Base-by-base conservation (phyloP, 2,329 filamentous ascomycete genomes). In the Pseudocercospora pini-densiflorae region DNA sequence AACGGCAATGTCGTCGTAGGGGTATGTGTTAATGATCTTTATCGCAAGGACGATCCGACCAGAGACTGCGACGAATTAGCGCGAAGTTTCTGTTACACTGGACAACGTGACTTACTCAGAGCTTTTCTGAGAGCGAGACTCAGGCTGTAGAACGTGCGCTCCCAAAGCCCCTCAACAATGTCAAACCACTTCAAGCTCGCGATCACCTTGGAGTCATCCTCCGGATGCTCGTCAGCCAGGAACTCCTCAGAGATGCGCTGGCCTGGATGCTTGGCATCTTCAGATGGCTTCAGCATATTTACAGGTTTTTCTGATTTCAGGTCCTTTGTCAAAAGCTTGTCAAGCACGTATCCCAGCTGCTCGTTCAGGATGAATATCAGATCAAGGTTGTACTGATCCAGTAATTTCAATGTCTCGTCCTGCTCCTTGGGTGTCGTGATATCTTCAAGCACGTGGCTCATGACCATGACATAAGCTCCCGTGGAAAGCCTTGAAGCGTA, bases 181-280 rank as follows among this genome's bases (percentile, higher is more conserved):
- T 92, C 81, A 77, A 94, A 89, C 94, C 94, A 98, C 75, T 96
- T 92, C 66, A 97, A 81, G 43, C 91, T 89, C 64, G 90, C 87
- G 54, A 97, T 92, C 60, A 97, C 84, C 36, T 90, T 87, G 68
- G 94, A 90, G 66, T 90, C 87, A 51, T 84, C 79, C 7, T 88
- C 84, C 9, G 89, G 81, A 9, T 79, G 66, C 14, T 88, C 83
- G 1, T 88, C 87, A 69, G 61, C 68, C 27, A 94, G 87, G 74
- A 97, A 92, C 66, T 91, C 88, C 5, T 86, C 81, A 75, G 86
- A 88, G 63, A 97, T 86, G n/a, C 86, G 84, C 36, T 89, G 86
- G 29, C 90, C 87, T 33, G 82, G 81, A 69, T 83, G 72, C 9
- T 81, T 77, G 16, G 63, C 58, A 24, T 81, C 79, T 40, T 79